Conservation (phyloP, 176 grass and related monocot species). For the Ensete ventricosum region DNA sequence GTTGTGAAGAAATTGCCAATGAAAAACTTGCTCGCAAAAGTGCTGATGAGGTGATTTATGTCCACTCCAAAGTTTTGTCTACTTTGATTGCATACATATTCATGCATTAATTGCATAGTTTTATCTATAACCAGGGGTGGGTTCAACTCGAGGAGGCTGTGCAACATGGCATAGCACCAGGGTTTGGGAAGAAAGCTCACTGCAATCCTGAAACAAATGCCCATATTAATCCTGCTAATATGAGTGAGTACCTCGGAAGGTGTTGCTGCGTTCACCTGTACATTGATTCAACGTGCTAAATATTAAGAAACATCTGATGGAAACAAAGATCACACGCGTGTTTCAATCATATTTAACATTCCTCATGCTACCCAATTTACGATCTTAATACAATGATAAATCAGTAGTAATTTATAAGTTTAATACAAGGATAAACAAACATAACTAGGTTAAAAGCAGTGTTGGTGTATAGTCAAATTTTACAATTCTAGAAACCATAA, state of each 20-base stretch:
- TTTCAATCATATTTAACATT: constrained; percentile 1
- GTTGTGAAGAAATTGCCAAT: constrained; percentile 92
- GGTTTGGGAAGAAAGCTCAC: background rate
- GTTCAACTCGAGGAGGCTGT: constrained; percentile 69
- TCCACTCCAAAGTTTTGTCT: background rate
- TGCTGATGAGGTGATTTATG: constrained; percentile 58
- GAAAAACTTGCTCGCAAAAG: constrained; percentile 76
- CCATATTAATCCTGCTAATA: background rate
- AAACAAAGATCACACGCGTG: background rate
- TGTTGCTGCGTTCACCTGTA: too few relatives aligned
- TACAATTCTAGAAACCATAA: too few relatives aligned
- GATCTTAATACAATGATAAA: too few relatives aligned
- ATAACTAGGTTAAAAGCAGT: too few relatives aligned
- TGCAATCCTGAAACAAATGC: constrained; percentile 70
- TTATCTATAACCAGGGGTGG: constrained; percentile 51
- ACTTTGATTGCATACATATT: background rate
- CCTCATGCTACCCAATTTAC: too few relatives aligned
- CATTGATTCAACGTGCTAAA: too few relatives aligned
- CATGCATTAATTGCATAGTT: constrained; percentile 2
- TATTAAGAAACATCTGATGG: too few relatives aligned
- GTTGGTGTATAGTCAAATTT: too few relatives aligned
- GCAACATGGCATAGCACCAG: constrained; percentile 40
- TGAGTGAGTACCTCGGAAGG: too few relatives aligned
- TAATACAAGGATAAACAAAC: too few relatives aligned
- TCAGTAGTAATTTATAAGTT: too few relatives aligned